Evolutionary conservation across 768 basidiomycete species (phyloP), one percentile per base, ranked within the genome.

Genomic region (Psilocybe tampanensis): DNA sequence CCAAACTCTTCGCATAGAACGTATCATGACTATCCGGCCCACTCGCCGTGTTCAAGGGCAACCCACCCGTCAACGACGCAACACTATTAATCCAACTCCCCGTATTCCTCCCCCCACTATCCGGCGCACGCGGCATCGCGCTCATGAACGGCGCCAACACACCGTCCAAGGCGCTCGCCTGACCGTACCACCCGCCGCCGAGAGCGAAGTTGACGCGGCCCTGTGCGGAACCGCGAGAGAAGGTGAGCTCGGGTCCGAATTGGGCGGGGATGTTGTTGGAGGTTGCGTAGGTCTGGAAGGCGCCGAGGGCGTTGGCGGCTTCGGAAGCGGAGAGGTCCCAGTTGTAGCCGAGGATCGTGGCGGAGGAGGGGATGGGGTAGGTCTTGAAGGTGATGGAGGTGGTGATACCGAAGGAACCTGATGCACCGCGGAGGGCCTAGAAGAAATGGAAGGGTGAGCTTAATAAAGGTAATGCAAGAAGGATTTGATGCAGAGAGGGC

Each of bases 1-100:
- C 74, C 18, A 79, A 58, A 8, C 71, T 74, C 56, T 77, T 77
- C 1, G 70, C 71, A 49, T 77, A 78, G 63, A 79, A 77, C 0
- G 76, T 79, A 61, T 76, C 76, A 67, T 67, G 76, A 18, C 53
- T 60, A 2, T 45, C 59, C 62, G 22, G 74, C 68, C 2, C 69
- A 65, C 5, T 41, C 8, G 55, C 61, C 12, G 65, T 66, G 55
- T 60, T 62, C 44, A 68, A 54, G 18, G 52, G 65, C 4, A 64
- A 59, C 8, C 53, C 55, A 13, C 69, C 68, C 3, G 65, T 68
- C 1, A 75, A 54, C 13, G 64, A 55, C 6, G 60, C 54, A 0
- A 74, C 67, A 42, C 66, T 72, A 49, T 68, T 65, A 43, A 74
- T 70, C 55, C 74, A 77, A 17, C 61, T 60, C 7, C 68, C 69